Base-by-base conservation (phyloP, 106 monocot species). In the Dendrobium catenatum region DNA sequence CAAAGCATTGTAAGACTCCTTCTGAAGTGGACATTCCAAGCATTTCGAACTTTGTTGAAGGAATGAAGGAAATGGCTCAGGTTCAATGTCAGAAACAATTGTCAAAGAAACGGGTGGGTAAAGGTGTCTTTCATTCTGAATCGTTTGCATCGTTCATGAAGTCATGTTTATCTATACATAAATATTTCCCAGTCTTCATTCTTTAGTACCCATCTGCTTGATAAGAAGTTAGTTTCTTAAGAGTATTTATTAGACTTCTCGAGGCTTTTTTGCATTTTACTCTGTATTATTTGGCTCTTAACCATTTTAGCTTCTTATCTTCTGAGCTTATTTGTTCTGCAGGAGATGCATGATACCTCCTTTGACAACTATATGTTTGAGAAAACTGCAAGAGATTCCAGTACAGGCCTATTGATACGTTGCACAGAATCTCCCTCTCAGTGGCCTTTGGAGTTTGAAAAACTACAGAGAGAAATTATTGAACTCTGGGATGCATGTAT, bases 401-500 rank as follows among this genome's bases (percentile, higher is more conserved):
- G 83, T 9, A 41, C 81, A 9, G 84, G 77, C 10, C 79, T 89
- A 22, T 72, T 77, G 24, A 44, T 86, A 9, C 74, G 80, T 81
- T 70, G 86, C 7, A 41, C 79, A 2, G 88, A 89, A 9, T 89
- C 86, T 17, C 86, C 83, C 42, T 81, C 87, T 0, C 46, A 76
- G 24, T 99, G 91, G 91, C 56, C 80, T 5, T 18, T 86, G n/a
- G 93, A 91, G 47, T 99, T 93, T 77, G 90, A 85, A 83, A 88
- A 81, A 79, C 89, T 86, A 77, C 99, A 87, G 44, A 58, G 43
- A 67, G 91, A 95, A 83, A 90, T 99, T 16, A 87, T 95, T 37
- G 82, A 82, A 72, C 86, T 99, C 2, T 99, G 99, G 99, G 87
- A 99, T 79, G 86, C 75, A 6, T 99, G 95, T 87, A 87, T 90